These are phyloP conservation scores for Betula pendula DNA, from an alignment of 306 rosid species.

Conservation along the genomic window DNA sequence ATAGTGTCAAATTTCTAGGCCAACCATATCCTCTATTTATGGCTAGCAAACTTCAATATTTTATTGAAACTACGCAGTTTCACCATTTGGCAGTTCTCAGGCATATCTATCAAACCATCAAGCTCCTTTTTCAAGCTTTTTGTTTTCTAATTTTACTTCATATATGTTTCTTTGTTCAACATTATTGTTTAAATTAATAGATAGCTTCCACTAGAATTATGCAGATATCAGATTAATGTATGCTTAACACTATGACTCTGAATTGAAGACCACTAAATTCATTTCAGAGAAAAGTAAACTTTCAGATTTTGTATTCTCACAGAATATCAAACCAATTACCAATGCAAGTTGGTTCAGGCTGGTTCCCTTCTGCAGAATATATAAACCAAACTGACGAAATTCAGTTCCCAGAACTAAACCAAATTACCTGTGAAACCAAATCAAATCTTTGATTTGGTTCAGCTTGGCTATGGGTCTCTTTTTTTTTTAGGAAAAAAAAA, in stretches of 20 bases:
- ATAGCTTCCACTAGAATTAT: background rate
- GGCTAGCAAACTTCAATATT: background rate
- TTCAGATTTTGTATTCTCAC: background rate
- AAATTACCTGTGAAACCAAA: background rate
- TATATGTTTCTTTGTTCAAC: background rate
- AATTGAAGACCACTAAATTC: background rate
- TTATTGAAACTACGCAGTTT: background rate
- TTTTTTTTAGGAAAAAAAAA: background rate
- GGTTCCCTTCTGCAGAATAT: background rate
- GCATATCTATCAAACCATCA: background rate
- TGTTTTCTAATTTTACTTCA: background rate
- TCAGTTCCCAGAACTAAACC: background rate
- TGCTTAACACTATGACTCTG: background rate
- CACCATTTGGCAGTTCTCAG: background rate
- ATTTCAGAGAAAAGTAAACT: background rate
- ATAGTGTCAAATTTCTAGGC: background rate
- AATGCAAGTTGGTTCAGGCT: background rate
- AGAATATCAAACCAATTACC: background rate
- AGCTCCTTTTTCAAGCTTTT: background rate
- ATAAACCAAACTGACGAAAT: background rate
- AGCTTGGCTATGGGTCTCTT: background rate
- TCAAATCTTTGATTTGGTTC: background rate
- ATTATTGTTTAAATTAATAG: background rate
- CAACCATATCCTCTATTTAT: background rate
- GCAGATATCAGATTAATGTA: background rate